A percentile compares a stretch with the other conserved stretches of the same genome.
These are phyloP conservation scores for Dendrobium nobile DNA, from an alignment of 106 monocot genomes.

Conservation along the genomic window DNA sequence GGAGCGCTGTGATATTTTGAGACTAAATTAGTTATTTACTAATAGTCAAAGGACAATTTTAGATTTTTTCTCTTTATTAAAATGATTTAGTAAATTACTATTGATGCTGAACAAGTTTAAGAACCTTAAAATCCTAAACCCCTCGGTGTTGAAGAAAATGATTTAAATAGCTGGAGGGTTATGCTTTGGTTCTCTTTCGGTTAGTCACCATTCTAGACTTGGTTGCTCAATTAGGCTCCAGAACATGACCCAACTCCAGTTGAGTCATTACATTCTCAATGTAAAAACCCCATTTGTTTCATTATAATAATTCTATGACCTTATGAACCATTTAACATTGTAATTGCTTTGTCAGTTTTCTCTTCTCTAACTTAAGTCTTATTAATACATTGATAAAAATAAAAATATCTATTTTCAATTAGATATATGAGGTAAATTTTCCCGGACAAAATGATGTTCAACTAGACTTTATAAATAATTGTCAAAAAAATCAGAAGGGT, in stretches of 20 bases:
- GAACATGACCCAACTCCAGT: background rate
- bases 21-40: too few relatives aligned
- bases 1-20: too few relatives aligned
- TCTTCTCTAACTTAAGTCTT: background rate
- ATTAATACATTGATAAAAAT: too few relatives aligned
- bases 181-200: background rate
- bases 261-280: background rate
- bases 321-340: background rate
- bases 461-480: background rate
- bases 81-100: background rate
- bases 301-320: background rate
- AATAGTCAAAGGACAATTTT: too few relatives aligned
- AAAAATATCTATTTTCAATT: too few relatives aligned
- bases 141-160: background rate
- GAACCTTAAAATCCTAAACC: background rate
- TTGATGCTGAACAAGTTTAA: background rate
- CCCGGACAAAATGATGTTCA: background rate
- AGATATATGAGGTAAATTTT: background rate
- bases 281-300: background rate
- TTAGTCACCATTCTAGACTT: background rate
- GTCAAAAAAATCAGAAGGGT: background rate
- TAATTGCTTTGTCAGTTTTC: background rate
- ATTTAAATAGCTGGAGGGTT: background rate
- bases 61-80: background rate
- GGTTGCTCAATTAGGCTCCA: background rate